Evolutionary conservation across 192 early-diverging fungal species (phyloP), one percentile per base, ranked within the genome.

Genomic region (Martensiomyces pterosporus): DNA sequence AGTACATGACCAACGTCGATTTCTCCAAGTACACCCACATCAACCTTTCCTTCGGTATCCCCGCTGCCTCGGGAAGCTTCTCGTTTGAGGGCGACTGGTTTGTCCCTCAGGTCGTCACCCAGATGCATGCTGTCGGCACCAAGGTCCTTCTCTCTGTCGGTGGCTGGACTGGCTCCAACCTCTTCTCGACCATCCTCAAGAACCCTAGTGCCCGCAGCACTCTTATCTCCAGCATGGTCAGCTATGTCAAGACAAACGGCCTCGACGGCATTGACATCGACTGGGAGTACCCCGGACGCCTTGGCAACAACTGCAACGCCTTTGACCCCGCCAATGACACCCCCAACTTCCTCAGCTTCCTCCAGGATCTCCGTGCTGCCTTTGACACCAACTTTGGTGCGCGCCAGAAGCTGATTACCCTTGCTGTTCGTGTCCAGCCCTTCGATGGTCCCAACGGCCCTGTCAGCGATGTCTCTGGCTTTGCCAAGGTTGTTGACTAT

Each of bases 161-260:
- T 26, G 86, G 86, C 6, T 85, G 79, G 86, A 85, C 79, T 17
- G 85, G 86, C 17, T 85, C 84, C 4, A 76, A 85, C 43, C 64
- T 44, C 25, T 85, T 87, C 61, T 82, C 80, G 19, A 47, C 60
- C 6, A 81, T 87, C 43, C 53, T 75, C 12, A 76, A 81, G 19
- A 49, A 50, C 29, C 8, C 53, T 4, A 46, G 32, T 2, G 38
- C 63, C 7, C 75, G 85, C 32, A 77, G 62, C 26, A 75, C 47
- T 15, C 68, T 86, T 36, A 77, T 85, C 19, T 60, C 78, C 23
- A 79, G 76, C 49, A 85, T 82, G 43, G 36, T 82, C 34, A 56
- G 64, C 22, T 78, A 79, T 22, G 75, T 85, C 37, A 52, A 69
- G 37, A 52, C 49, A 21, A 76, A 82, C 32, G 48, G 61, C 6